Evolutionary conservation across 768 basidiomycete genomes (phyloP).

Genomic region (Russula abietina): DNA sequence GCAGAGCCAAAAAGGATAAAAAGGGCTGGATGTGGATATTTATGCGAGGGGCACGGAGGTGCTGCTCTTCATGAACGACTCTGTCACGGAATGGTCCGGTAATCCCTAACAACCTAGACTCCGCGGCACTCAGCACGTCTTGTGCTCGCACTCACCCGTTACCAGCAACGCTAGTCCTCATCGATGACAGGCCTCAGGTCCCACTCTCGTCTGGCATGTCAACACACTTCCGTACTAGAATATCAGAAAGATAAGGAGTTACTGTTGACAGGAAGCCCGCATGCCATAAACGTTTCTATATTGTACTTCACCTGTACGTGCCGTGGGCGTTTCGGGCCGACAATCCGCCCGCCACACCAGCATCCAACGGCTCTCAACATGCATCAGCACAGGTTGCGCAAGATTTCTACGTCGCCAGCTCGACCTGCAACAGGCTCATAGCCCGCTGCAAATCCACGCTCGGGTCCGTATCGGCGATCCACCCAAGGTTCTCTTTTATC

Average conservation of each 20-base stretch:
- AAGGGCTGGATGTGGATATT: background rate
- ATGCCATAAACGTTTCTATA: background rate
- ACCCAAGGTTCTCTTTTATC: constrained; percentile 16
- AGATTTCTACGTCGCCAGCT: background rate
- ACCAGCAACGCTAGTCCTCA: background rate
- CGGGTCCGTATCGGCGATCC: constrained; percentile 11
- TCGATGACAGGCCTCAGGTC: background rate
- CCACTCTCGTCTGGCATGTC: no score
- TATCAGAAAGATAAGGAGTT: no score
- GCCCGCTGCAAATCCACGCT: constrained; percentile 3
- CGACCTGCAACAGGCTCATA: background rate
- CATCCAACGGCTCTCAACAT: background rate
- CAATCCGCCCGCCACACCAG: background rate
- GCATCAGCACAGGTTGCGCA: background rate
- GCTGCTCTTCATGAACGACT: background rate
- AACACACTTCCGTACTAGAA: no score
- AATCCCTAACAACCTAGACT: background rate
- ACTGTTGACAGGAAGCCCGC: background rate
- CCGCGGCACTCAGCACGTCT: background rate
- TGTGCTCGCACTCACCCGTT: no score
- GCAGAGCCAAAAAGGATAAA: no score
- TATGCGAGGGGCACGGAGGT: constrained; percentile 13
- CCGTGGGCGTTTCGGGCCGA: background rate
- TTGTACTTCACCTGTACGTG: background rate
- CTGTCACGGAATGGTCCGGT: background rate